Percentiles rank a stretch among this genome's conserved stretches.
phyloP scores from a whole-genome alignment of 495 filamentous ascomycete genomes.

The Penicillium maclennaniae region DNA sequence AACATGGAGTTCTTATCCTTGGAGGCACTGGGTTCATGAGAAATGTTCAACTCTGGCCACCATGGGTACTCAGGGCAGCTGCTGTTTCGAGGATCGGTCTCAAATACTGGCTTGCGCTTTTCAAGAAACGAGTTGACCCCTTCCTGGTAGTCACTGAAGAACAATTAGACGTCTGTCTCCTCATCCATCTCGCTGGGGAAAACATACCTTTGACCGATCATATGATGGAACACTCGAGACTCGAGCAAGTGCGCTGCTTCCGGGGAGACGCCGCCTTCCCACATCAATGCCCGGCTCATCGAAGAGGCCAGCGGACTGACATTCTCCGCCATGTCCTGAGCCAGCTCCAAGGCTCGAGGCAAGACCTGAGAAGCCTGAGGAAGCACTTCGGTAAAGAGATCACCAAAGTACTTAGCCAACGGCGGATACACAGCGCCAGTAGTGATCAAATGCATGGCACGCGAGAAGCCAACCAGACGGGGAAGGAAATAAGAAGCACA shows the following conservation, averaged over 20 bases:
- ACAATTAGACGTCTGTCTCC: not conserved
- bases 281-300: slow-evolving; percentile 56
- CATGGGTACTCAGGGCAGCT: slow-evolving; percentile 24
- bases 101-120: slow-evolving; percentile 48
- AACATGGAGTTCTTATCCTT: slow-evolving; percentile 13
- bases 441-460: slow-evolving; percentile 47
- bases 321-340: slow-evolving; percentile 52
- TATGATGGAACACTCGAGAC: slow-evolving; percentile 50
- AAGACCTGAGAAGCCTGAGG: slow-evolving; percentile 46
- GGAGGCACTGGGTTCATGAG: slow-evolving; percentile 4
- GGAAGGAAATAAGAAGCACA: slow-evolving; percentile 58
- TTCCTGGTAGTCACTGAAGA: slow-evolving; percentile 35
- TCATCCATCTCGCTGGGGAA: not conserved
- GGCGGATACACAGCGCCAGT: slow-evolving; percentile 35
- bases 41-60: slow-evolving; percentile 21
- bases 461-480: slow-evolving; percentile 50
- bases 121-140: slow-evolving; percentile 42
- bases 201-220: slow-evolving; percentile 37
- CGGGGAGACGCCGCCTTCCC: slow-evolving; percentile 43
- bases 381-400: slow-evolving; percentile 52
- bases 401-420: slow-evolving; percentile 37
- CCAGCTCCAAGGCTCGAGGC: slow-evolving; percentile 46
- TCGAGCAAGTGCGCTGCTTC: slow-evolving; percentile 57
- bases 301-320: slow-evolving; percentile 46
- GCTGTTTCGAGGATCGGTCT: slow-evolving; percentile 21